Base-by-base conservation (phyloP, 2,329 filamentous ascomycete species). In the Aspergillus sp. region DNA sequence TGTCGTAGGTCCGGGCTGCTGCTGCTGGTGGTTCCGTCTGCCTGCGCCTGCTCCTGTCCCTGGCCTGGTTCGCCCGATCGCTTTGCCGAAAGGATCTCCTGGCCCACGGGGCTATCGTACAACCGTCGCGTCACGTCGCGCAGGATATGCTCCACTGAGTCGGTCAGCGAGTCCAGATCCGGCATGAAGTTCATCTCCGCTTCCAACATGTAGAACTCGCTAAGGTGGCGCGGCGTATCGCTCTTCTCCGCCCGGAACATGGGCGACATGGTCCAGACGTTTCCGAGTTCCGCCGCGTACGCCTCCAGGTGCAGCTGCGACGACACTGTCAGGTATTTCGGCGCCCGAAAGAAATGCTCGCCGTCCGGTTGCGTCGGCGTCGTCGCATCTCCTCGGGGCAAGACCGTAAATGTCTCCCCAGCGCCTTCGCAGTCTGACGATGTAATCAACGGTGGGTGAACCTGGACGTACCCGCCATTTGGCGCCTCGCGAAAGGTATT, bases 201-300 rank as follows among this genome's bases (percentile, higher is more conserved):
- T 77, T 99, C 95, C 2, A 99, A 85, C 95, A 99, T 98, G 78
- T 98, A 98, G 71, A 99, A 98, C 72, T 99, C 95, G 79, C 92
- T 96, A 62, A 99, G 81, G 77, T 99, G 95, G 29, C 95, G 87
- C 6, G 92, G 88, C 0, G 95, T 98, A 71, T 98, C 93, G 76
- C 92, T 97, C 72, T 88, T 88, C 75, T 97, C 95, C 4, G 95
- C 95, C 42, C 95, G 87, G 72, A 99, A 99, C 0, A 92, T 96
- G 2, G 95, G 95, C 4, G 93, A 95, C 11, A 99, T 79, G 1
- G 93, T 90, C 93, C 95, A 99, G 7, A 98, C 95, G 67, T 90
- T 91, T 45, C 91, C 91, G 31, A 97, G 84, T 20, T 93, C 88
- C 69, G 96, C 92, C 0, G 93, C 88, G 58, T 97, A 84, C 3